Percentiles rank a stretch among this genome's conserved stretches.
Conservation (phyloP, 352 stramenopile species). For the Globisporangium recalcitrans region DNA sequence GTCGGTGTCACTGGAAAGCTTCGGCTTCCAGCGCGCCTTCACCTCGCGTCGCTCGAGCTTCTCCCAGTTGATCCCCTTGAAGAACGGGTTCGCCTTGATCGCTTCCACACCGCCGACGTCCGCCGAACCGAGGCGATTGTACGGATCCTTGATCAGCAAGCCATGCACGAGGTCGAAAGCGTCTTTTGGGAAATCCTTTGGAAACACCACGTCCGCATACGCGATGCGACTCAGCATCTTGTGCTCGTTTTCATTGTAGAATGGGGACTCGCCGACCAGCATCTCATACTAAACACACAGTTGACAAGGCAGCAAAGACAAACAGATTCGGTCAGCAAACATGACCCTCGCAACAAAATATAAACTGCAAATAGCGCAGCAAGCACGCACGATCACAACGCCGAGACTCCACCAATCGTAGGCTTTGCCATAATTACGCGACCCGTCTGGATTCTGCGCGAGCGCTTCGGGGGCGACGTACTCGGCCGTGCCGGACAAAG, state of each 20-base stretch:
- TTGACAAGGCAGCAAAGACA: neutral
- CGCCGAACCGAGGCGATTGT: constrained; percentile 60
- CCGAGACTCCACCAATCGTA: constrained; percentile 90
- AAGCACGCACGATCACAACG: constrained; percentile 72
- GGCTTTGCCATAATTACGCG: constrained; percentile 81
- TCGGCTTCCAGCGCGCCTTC: constrained; percentile 76
- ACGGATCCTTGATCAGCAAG: constrained; percentile 70
- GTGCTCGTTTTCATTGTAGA: constrained; percentile 88
- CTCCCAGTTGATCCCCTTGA: constrained; percentile 71
- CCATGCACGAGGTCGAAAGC: constrained; percentile 72
- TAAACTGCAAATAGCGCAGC: neutral
- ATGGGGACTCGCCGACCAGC: constrained; percentile 80
- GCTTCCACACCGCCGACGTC: constrained; percentile 54
- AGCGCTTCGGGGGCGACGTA: constrained; percentile 85
- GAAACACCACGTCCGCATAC: constrained; percentile 71
- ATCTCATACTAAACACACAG: constrained; percentile 72
- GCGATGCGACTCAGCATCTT: constrained; percentile 85
- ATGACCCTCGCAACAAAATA: neutral
- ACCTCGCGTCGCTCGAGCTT: constrained; percentile 64
- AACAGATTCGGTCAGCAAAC: neutral
- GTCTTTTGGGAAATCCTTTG: constrained; percentile 67
- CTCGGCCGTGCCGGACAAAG: constrained; percentile 78
- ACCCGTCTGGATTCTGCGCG: constrained; percentile 71
- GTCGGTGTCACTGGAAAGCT: constrained; percentile 80
- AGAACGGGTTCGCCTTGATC: constrained; percentile 76